Conservation (phyloP, 2,329 filamentous ascomycete species). For the Hymenoscyphus linearis region DNA sequence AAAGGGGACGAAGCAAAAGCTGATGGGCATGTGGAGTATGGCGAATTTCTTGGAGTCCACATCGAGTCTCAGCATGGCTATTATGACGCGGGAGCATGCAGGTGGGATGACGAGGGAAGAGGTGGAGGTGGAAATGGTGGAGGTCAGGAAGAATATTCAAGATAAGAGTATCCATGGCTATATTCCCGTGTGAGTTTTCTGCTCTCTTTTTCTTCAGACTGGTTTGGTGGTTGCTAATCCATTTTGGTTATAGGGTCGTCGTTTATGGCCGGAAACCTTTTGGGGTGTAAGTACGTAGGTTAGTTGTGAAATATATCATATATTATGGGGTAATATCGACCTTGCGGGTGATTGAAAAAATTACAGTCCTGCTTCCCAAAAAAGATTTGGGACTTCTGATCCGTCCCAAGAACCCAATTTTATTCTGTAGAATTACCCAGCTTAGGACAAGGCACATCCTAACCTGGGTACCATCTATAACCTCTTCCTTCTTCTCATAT, state of each 20-base stretch:
- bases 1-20: conserved; percentile 45
- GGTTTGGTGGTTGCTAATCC: background rate
- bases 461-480: too few species aligned
- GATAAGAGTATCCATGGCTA: conserved; percentile 36
- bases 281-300: background rate
- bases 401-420: too few species aligned
- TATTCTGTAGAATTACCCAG: too few species aligned
- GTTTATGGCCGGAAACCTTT: conserved; percentile 11
- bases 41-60: conserved; percentile 21
- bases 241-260: conserved; percentile 3
- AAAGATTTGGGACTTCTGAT: too few species aligned
- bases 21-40: conserved; percentile 37
- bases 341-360: too few species aligned
- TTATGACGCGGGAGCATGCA: conserved; percentile 37
- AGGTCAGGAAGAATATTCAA: conserved; percentile 35
- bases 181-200: conserved; percentile 23
- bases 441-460: too few species aligned
- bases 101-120: conserved; percentile 35
- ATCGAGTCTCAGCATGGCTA: conserved; percentile 27
- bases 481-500: too few species aligned
- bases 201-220: background rate
- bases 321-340: too few species aligned
- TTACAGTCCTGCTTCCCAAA: too few species aligned
- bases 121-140: conserved; percentile 35
- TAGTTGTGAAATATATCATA: background rate